These are phyloP conservation scores for Protomyces lactucae-debilis DNA, from an alignment of 1,139 yeast genomes.

Conservation along the genomic window DNA sequence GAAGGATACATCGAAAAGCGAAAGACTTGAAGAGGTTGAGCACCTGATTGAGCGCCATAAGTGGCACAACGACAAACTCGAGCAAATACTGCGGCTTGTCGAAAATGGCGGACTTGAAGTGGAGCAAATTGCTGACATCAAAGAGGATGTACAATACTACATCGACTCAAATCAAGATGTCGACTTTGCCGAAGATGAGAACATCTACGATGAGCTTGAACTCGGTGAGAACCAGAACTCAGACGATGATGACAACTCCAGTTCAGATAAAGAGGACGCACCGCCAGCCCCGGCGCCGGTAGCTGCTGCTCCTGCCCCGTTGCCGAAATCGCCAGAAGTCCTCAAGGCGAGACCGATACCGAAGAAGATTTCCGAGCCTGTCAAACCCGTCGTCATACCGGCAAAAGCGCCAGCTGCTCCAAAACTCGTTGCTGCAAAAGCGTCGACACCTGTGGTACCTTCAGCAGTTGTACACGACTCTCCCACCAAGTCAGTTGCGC, in stretches of 20 bases:
- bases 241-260: constrained; percentile 31
- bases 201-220: constrained; percentile 81
- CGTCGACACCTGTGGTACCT: constrained; percentile 44
- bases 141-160: constrained; percentile 88
- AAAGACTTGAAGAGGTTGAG: constrained; percentile 57
- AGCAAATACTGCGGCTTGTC: constrained; percentile 66
- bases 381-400: constrained; percentile 5
- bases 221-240: constrained; percentile 54
- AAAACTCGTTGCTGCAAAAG: constrained; percentile 68
- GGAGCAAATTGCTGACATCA: constrained; percentile 69
- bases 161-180: constrained; percentile 93
- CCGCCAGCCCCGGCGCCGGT: constrained; percentile 5
- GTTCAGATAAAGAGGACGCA: constrained; percentile 7
- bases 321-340: constrained; percentile 15
- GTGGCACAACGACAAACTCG: constrained; percentile 74
- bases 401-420: background rate
- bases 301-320: background rate
- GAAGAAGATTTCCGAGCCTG: constrained; percentile 4
- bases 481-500: background rate
- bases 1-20: constrained; percentile 53
- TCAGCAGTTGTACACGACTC: background rate
- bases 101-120: constrained; percentile 82
- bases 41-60: constrained; percentile 69
- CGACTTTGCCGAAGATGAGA: constrained; percentile 95
- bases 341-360: constrained; percentile 9